Conservation (phyloP, 2,329 filamentous ascomycete genomes). For the Clarireedia monteithiana region DNA sequence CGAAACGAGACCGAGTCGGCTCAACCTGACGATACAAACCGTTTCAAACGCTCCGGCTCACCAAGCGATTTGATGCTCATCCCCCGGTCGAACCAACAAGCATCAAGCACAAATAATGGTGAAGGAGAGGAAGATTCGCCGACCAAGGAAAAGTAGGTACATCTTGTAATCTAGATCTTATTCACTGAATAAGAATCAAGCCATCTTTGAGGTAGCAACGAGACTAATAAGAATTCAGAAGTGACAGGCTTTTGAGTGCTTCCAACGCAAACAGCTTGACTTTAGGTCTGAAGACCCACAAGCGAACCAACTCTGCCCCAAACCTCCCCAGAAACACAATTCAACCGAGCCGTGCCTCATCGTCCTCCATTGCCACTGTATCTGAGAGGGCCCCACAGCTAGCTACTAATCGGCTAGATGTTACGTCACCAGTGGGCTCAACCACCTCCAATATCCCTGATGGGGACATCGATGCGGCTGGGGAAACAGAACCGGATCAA, state of each 20-base stretch:
- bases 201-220: too few species aligned
- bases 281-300: constrained; percentile 1
- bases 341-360: neutral
- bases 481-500: neutral
- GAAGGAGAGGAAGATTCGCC: constrained; percentile 7
- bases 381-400: constrained; percentile 24
- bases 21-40: neutral
- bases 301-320: constrained; percentile 4
- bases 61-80: constrained; percentile 30
- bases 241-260: neutral
- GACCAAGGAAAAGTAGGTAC: neutral
- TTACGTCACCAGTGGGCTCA: constrained; percentile 13
- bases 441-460: neutral
- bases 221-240: neutral
- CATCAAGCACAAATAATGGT: constrained; percentile 18
- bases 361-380: constrained; percentile 6
- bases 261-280: neutral
- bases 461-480: neutral
- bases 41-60: constrained; percentile 15
- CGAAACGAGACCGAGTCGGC: neutral
- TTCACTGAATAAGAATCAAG: too few species aligned
- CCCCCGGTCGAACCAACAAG: constrained; percentile 21
- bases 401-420: constrained; percentile 21
- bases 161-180: too few species aligned
- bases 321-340: neutral